Evolutionary conservation across 2,329 filamentous ascomycete species (phyloP).

Genomic region (Penicillium olsonii): DNA sequence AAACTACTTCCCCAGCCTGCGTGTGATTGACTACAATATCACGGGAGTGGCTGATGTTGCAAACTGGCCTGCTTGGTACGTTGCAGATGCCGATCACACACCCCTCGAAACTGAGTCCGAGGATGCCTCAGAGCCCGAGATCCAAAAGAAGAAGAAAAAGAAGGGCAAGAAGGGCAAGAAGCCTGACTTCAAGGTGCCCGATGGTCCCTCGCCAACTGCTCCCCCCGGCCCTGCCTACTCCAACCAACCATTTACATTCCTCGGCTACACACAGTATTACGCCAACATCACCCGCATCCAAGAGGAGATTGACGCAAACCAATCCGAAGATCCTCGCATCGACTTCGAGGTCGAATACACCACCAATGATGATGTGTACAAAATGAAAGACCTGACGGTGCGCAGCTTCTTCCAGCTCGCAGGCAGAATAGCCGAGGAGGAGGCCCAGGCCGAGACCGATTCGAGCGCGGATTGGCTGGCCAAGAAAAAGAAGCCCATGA

Average conservation of each 20-base stretch:
- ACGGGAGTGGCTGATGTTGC: conserved; percentile 66
- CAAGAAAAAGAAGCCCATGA: conserved; percentile 42
- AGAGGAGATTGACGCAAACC: conserved; percentile 61
- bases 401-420: conserved; percentile 78
- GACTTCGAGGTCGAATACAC: conserved; percentile 86
- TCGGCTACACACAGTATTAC: conserved; percentile 86
- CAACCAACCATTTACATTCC: conserved; percentile 75
- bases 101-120: neutral
- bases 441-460: conserved; percentile 21
- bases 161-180: conserved; percentile 53
- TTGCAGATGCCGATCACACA: neutral
- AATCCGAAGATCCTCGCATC: conserved; percentile 61
- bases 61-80: conserved; percentile 31
- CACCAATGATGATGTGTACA: conserved; percentile 71
- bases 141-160: conserved; percentile 42
- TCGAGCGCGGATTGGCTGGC: conserved; percentile 26
- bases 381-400: conserved; percentile 80
- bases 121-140: conserved; percentile 10
- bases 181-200: conserved; percentile 66
- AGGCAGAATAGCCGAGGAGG: conserved; percentile 66
- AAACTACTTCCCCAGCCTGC: conserved; percentile 84
- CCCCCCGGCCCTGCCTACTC: conserved; percentile 89
- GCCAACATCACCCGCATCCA: conserved; percentile 93
- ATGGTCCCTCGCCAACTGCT: conserved; percentile 69
- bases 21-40: conserved; percentile 95